Base-by-base conservation (phyloP, 1,139 yeast genomes). In the Pneumocystis carinii region DNA sequence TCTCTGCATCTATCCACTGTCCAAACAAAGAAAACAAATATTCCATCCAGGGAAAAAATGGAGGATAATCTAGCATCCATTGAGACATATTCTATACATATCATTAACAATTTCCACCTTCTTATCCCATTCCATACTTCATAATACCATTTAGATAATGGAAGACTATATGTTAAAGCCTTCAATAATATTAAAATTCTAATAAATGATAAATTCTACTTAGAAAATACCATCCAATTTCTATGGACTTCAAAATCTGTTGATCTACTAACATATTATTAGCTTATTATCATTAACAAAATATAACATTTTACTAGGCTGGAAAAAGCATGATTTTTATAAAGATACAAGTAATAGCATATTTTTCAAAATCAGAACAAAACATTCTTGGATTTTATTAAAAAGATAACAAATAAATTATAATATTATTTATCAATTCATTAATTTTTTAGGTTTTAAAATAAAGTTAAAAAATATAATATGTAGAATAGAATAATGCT, bases 31-130 rank as follows among this genome's bases (percentile, higher is more conserved):
- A 80, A 64, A 92, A 72, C 1, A 79, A 57, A 86, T 90, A 89
- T 73, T 92, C 98, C 70, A 92, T 90, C 73, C 89, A 90, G 0
- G 98, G 98, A 73, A 92, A 92, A 71, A 90, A 88, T 0, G 99
- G 99, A 5, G 99, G 98, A 74, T 92, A 92, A 74, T 92, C 98
- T 62, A 94, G 76, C 0, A 98, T 92, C 97, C 98, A 92, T 72
- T 87, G 92, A 56, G 88, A 86, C 0, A 95, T 90, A 39, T 41
- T 56, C 58, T 41, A 12, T 10, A 19, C 12, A 61, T 27, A 8
- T 7, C 56, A 10, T 36, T 32, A 32, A 27, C n/a, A n/a, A 35
- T 17, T 27, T 5, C 58, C 3, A 5, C 17, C 12, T 3, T 37
- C 19, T 37, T 14, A 19, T 10, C 12, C 2, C 3, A 17, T 14